These are phyloP conservation scores for Mortierella hygrophila DNA, from an alignment of 192 early-diverging fungal genomes.

Conservation along the genomic window DNA sequence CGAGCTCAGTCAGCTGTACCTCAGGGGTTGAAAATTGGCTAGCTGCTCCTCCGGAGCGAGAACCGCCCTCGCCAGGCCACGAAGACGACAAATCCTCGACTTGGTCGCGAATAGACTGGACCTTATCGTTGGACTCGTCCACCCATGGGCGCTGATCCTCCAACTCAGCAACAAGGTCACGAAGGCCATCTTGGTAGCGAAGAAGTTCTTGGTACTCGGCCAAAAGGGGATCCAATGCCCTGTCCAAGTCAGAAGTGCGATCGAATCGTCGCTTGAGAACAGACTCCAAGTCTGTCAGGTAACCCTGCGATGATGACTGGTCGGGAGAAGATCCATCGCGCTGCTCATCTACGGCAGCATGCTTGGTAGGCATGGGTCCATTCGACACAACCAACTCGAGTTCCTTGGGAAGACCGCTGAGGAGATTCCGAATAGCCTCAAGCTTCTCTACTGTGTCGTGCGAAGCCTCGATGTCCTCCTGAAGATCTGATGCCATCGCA, in stretches of 20 bases:
- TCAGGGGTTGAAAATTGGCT: not conserved
- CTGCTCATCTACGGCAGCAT: not conserved
- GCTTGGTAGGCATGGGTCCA: not conserved
- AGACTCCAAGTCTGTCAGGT: slow-evolving; percentile 6
- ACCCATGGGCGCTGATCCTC: slow-evolving; percentile 18
- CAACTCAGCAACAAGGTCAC: slow-evolving; percentile 12
- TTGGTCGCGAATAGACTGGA: slow-evolving; percentile 7
- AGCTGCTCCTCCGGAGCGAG: not conserved
- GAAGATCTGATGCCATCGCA: slow-evolving; percentile 19
- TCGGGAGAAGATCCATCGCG: not conserved
- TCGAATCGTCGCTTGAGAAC: slow-evolving; percentile 14
- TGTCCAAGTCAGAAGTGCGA: slow-evolving; percentile 2
- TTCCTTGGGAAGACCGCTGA: slow-evolving; percentile 16
- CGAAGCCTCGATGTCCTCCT: slow-evolving; percentile 30
- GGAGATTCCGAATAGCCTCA: not conserved
- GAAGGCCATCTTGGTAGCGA: slow-evolving; percentile 38
- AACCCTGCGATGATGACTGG: not conserved
- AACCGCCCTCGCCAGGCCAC: slow-evolving; percentile 13
- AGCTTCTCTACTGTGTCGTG: slow-evolving; percentile 9
- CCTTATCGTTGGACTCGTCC: slow-evolving; percentile 17
- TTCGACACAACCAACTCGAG: slow-evolving; percentile 4
- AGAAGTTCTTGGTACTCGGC: slow-evolving; percentile 18
- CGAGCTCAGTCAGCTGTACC: slow-evolving; percentile 8
- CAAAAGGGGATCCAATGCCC: slow-evolving; percentile 30
- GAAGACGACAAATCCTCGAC: slow-evolving; percentile 12